A percentile compares a stretch with the other conserved stretches of the same genome.
Conservation (phyloP, 768 basidiomycete genomes). For the Tubosaeta sp. region DNA sequence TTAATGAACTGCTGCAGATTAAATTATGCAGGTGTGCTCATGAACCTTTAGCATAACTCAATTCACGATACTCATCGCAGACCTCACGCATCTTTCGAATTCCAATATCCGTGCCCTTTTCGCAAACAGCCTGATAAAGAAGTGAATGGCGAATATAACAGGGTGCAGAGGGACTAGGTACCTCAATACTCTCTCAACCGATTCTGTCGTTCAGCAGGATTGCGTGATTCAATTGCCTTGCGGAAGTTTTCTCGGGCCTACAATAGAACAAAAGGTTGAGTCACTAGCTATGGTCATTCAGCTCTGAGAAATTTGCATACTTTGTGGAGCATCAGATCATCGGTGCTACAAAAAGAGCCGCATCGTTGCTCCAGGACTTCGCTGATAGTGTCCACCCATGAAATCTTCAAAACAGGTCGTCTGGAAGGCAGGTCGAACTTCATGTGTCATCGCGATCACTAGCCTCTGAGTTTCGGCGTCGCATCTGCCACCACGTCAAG, state of each 20-base stretch:
- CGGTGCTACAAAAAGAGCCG: slow-evolving; percentile 96
- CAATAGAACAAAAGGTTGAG: slow-evolving; percentile 2
- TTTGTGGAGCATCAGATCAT: slow-evolving; percentile 98
- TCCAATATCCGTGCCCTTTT: slow-evolving; percentile 85
- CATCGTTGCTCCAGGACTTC: slow-evolving; percentile 92
- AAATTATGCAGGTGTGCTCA: slow-evolving; percentile 1
- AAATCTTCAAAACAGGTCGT: slow-evolving; percentile 5
- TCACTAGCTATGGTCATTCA: neutral
- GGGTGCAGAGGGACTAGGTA: slow-evolving; percentile 28
- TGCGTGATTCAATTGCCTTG: slow-evolving; percentile 79
- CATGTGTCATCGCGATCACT: slow-evolving; percentile 70
- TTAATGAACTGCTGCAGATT: neutral
- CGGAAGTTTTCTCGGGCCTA: slow-evolving; percentile 93
- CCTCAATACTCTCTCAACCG: slow-evolving; percentile 83
- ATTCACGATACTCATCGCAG: slow-evolving; percentile 81
- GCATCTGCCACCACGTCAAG: slow-evolving; percentile 47
- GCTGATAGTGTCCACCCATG: slow-evolving; percentile 92
- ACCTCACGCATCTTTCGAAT: slow-evolving; percentile 79
- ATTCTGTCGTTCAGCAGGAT: slow-evolving; percentile 68
- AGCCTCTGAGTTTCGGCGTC: slow-evolving; percentile 66
- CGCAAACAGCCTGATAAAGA: slow-evolving; percentile 63
- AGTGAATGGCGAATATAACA: slow-evolving; percentile 3
- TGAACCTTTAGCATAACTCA: slow-evolving; percentile 79
- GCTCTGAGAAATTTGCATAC: slow-evolving; percentile 34
- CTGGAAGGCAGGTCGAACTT: slow-evolving; percentile 33